A percentile compares a stretch with the other conserved stretches of the same genome.
These are phyloP conservation scores for Guyanaporus albipodus DNA, from an alignment of 768 basidiomycete genomes.

Conservation along the genomic window DNA sequence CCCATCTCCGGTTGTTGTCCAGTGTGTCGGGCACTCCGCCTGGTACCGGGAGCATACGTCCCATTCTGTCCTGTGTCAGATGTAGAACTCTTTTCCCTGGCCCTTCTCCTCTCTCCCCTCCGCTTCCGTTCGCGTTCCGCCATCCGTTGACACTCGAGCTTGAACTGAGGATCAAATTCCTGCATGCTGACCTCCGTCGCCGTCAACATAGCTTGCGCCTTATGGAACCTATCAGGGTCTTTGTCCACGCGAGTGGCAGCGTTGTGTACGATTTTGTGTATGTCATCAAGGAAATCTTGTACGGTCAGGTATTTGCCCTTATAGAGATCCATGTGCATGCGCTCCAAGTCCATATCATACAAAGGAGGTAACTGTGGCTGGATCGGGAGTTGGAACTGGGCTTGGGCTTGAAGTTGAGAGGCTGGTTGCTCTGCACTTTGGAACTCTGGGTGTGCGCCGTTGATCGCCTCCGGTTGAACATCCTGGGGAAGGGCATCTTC, in stretches of 20 bases:
- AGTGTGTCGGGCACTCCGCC: conserved; percentile 71
- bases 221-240: conserved; percentile 73
- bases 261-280: conserved; percentile 78
- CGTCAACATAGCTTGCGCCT: conserved; percentile 86
- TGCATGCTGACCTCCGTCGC: conserved; percentile 82
- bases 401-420: conserved; percentile 34
- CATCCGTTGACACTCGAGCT: conserved; percentile 85
- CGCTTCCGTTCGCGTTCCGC: conserved; percentile 69
- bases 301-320: conserved; percentile 84
- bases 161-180: conserved; percentile 78
- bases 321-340: conserved; percentile 83
- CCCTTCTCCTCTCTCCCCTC: conserved; percentile 45
- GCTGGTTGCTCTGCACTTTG: conserved; percentile 19
- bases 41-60: conserved; percentile 45
- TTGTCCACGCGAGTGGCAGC: conserved; percentile 51
- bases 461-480: conserved; percentile 34
- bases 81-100: conserved; percentile 30
- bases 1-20: conserved; percentile 67
- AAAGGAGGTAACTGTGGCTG: conserved; percentile 45
- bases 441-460: conserved; percentile 32
- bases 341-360: conserved; percentile 89
- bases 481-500: conserved; percentile 30
- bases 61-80: conserved; percentile 27
- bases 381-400: conserved; percentile 33
- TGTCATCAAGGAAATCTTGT: conserved; percentile 80